Percentiles rank a stretch among this genome's conserved stretches.
These are phyloP conservation scores for Arachis stenosperma DNA, from an alignment of 306 rosid genomes.

Conservation along the genomic window DNA sequence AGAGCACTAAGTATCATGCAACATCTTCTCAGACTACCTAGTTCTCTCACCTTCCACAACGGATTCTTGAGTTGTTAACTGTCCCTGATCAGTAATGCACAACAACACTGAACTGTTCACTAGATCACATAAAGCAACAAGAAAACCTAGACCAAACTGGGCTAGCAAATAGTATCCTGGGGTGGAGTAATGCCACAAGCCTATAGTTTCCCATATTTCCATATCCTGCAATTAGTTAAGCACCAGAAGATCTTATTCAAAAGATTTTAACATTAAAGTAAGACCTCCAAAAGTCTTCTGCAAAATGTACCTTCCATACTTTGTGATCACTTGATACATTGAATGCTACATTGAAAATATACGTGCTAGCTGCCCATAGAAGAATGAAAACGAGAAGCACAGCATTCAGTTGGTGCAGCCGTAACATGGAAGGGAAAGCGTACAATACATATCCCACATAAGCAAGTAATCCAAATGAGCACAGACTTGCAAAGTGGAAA, in stretches of 20 bases:
- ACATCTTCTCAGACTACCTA: slow-evolving; percentile 33
- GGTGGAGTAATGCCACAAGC: slow-evolving; percentile 90
- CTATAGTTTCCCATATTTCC: slow-evolving; percentile 92
- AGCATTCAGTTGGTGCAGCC: slow-evolving; percentile 78
- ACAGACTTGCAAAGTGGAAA: slow-evolving; percentile 89
- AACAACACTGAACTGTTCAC: slow-evolving; percentile 80
- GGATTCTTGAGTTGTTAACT: slow-evolving; percentile 55
- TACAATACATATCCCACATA: slow-evolving; percentile 84
- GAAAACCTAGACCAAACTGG: slow-evolving; percentile 84
- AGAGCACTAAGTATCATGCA: slow-evolving; percentile 28
- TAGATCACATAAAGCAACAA: slow-evolving; percentile 83
- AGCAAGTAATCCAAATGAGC: slow-evolving; percentile 89
- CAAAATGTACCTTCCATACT: slow-evolving; percentile 67
- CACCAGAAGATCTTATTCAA: slow-evolving; percentile 33
- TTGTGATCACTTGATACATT: slow-evolving; percentile 54
- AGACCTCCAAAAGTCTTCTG: slow-evolving; percentile 32
- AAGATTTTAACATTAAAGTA: slow-evolving; percentile 24
- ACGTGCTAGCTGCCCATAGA: slow-evolving; percentile 91
- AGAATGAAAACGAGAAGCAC: slow-evolving; percentile 97
- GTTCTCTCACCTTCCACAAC: slow-evolving; percentile 60
- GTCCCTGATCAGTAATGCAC: slow-evolving; percentile 65
- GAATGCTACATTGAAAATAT: slow-evolving; percentile 83
- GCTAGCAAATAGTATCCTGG: slow-evolving; percentile 93
- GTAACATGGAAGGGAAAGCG: slow-evolving; percentile 89
- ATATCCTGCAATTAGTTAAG: slow-evolving; percentile 66